Base-by-base conservation (phyloP, 2,329 filamentous ascomycete species). In the Ophiostoma piceae region DNA sequence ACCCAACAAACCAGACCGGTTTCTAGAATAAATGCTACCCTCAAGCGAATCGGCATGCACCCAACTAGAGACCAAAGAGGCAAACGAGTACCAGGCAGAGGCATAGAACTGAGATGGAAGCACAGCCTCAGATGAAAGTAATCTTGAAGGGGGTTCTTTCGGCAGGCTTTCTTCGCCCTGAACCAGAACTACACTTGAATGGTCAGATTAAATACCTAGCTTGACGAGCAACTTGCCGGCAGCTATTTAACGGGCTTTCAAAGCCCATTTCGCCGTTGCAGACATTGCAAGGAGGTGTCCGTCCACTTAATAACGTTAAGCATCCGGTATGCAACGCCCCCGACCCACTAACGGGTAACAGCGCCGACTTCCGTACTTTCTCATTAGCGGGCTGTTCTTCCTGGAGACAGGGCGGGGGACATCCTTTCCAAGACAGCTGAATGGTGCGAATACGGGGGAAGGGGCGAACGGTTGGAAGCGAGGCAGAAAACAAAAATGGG, bases 261-360 rank as follows among this genome's bases (percentile, higher is more conserved):
- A 19, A 16, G 43, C 2, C n/a, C 11, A 57, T 12, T n/a, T 12
- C 2, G 51, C 22, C 51, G 51, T 12, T 14, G 51, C 26, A 47
- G 14, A 19, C 19, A 47, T 47, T 47, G 43, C 43, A n/a, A 19
- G 16, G 43, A 1, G 19, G 43, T 19, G 3, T 3, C n/a, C 22
- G 51, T 57, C 51, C 51, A 57, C 51, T 26, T 57, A 57, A 35
- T 35, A 35, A 35, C 35, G 35, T 57, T 57, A 57, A 57, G 51
- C 51, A 57, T 14, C 26, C 51, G 51, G 51, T 57, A 26, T 57
- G 51, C 12, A 57, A 57, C 51, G 51, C n/a, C 11, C 51, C n/a
- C 22, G 51, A 57, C 51, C 51, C 51, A 57, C 51, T 57, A 57
- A 57, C 51, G 51, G n/a, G n/a, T 57, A 57, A 26, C 22, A 26